phyloP scores from a whole-genome alignment of 202 grass and related monocot genomes.

The Hordeum pubiflorum region DNA sequence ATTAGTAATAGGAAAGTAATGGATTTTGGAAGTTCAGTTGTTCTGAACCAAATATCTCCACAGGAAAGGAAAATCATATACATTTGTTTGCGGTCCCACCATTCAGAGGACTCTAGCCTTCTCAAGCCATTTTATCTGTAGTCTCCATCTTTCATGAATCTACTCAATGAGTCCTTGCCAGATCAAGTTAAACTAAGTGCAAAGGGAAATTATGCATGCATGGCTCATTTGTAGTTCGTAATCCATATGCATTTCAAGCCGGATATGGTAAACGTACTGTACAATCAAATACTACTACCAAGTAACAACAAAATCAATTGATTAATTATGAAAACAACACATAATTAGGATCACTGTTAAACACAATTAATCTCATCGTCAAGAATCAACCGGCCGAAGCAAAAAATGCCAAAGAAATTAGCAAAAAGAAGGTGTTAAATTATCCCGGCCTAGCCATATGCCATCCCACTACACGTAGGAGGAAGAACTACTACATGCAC shows the following conservation, averaged over 20 bases:
- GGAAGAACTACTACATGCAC: constrained; percentile 37
- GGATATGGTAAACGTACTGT: too few relatives aligned
- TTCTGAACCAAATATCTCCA: not conserved
- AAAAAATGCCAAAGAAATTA: constrained; percentile 25
- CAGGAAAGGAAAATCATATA: not conserved
- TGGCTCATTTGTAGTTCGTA: not conserved
- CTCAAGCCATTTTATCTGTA: not conserved
- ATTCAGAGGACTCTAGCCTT: not conserved
- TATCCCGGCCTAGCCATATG: not conserved
- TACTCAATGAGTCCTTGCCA: not conserved
- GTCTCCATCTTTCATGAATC: not conserved
- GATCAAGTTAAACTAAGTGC: not conserved
- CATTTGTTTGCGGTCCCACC: not conserved
- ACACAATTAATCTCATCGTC: constrained; percentile 33
- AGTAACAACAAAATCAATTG: not conserved
- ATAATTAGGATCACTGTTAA: constrained; percentile 21
- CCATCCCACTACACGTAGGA: not conserved
- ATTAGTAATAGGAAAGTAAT: not conserved
- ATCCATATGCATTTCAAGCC: not conserved
- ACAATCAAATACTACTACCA: too few relatives aligned
- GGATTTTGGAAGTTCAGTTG: not conserved
- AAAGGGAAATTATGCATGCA: not conserved
- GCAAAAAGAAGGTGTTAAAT: constrained; percentile 23
- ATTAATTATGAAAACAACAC: not conserved
- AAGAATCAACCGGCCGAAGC: constrained; percentile 22